Conservation (phyloP, 345 rosid species). For the Lepidium didymum region DNA sequence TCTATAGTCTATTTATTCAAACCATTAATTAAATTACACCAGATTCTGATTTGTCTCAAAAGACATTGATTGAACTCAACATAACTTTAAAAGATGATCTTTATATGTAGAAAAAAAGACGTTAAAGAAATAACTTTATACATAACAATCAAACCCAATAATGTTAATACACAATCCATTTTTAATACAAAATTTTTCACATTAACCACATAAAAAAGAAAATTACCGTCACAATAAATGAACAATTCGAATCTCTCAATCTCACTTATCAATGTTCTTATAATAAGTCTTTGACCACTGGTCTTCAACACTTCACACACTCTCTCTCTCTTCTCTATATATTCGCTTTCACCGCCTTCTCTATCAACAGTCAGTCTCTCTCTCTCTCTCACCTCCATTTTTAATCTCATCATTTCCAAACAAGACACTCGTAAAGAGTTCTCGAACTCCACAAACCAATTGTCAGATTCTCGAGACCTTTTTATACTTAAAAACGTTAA, state of each 20-base stretch:
- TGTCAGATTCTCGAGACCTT: conserved; percentile 27
- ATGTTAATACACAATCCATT: too few relatives aligned
- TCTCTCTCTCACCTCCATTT: background rate
- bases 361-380: conserved; percentile 12
- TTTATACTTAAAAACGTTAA: background rate
- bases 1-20: too few relatives aligned
- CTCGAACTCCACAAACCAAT: conserved; percentile 32
- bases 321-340: background rate
- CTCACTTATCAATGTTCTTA: conserved; percentile 1
- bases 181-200: background rate
- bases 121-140: background rate
- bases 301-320: conserved; percentile 20
- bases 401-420: conserved; percentile 1
- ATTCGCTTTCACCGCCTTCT: background rate
- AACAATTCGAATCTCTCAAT: conserved; percentile 6
- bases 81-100: background rate
- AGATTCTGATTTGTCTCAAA: background rate
- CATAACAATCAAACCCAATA: too few relatives aligned
- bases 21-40: background rate
- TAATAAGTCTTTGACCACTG: conserved; percentile 35
- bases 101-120: too few relatives aligned
- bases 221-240: background rate
- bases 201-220: background rate
- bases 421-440: conserved; percentile 24
- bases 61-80: background rate